Evolutionary conservation across 2,329 filamentous ascomycete genomes (phyloP).

Genomic region (Fonsecaea erecta): DNA sequence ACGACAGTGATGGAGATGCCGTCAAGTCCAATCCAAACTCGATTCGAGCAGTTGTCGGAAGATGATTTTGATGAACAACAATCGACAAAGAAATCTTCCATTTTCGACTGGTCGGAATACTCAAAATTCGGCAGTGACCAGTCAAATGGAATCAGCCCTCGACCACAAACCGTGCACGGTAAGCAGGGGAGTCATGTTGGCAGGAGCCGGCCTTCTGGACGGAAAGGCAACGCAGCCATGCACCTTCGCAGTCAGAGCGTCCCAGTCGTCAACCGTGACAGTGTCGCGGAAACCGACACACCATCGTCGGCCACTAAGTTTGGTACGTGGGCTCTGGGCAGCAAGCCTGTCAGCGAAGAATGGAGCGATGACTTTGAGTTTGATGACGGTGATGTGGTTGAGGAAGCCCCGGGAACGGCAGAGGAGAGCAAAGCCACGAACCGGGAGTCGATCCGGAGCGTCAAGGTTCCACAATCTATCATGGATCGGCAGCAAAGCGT

Average conservation of each 20-base stretch:
- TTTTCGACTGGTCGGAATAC: constrained; percentile 70
- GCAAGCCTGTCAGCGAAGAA: constrained; percentile 68
- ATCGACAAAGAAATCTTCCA: constrained; percentile 55
- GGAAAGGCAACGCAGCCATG: constrained; percentile 62
- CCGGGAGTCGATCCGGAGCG: constrained; percentile 41
- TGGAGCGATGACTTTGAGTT: constrained; percentile 73
- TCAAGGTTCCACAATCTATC: constrained; percentile 64
- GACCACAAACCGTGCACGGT: constrained; percentile 67
- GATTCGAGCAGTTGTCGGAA: constrained; percentile 27
- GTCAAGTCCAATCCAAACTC: constrained; percentile 17
- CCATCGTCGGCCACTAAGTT: constrained; percentile 62
- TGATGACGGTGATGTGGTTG: constrained; percentile 55
- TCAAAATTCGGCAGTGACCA: constrained; percentile 59
- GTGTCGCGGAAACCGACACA: constrained; percentile 54
- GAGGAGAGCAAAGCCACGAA: constrained; percentile 25
- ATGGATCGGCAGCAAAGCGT: constrained; percentile 68
- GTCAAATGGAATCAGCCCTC: constrained; percentile 56
- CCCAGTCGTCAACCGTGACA: constrained; percentile 61
- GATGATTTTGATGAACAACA: constrained; percentile 36
- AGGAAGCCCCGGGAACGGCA: constrained; percentile 27
- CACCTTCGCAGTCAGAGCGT: constrained; percentile 71
- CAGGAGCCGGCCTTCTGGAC: constrained; percentile 61
- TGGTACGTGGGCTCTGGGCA: constrained; percentile 69
- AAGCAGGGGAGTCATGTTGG: constrained; percentile 63
- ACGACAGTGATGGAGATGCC: background rate